Evolutionary conservation across 768 basidiomycete genomes (phyloP).

Genomic region (Exidia glandulosa): DNA sequence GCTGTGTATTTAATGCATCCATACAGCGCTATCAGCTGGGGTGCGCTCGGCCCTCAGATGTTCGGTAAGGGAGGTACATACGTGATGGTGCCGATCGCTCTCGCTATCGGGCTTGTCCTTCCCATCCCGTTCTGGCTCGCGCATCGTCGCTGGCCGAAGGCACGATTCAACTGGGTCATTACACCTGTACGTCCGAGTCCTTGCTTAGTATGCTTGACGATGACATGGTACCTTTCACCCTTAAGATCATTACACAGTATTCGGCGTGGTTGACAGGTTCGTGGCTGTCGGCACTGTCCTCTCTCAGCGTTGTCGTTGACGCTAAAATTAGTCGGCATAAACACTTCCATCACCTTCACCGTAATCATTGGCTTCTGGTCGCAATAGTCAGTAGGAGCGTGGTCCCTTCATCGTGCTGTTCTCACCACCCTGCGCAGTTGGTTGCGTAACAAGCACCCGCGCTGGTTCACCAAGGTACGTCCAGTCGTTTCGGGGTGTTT

Average conservation of each 20-base stretch:
- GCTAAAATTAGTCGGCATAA: constrained; percentile 13
- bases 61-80: constrained; percentile 19
- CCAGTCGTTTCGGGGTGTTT: background rate
- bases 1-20: background rate
- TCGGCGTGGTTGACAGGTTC: background rate
- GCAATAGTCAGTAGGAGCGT: constrained; percentile 8
- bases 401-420: background rate
- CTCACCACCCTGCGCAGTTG: constrained; percentile 4
- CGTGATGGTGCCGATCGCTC: constrained; percentile 11
- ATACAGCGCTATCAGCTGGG: constrained; percentile 26
- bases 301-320: constrained; percentile 16
- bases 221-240: background rate
- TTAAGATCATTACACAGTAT: background rate
- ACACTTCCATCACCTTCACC: constrained; percentile 10
- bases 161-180: constrained; percentile 8
- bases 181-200: constrained; percentile 6
- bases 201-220: background rate
- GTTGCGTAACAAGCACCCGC: constrained; percentile 25
- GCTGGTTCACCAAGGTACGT: constrained; percentile 27
- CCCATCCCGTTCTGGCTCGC: constrained; percentile 14
- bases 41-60: constrained; percentile 25
- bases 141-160: constrained; percentile 8
- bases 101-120: constrained; percentile 12
- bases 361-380: constrained; percentile 14
- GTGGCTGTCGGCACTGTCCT: no score